A percentile compares a stretch with the other conserved stretches of the same genome.
These are phyloP conservation scores for Aspergillus sp. DNA, from an alignment of 2,329 filamentous ascomycete species.

Conservation along the genomic window DNA sequence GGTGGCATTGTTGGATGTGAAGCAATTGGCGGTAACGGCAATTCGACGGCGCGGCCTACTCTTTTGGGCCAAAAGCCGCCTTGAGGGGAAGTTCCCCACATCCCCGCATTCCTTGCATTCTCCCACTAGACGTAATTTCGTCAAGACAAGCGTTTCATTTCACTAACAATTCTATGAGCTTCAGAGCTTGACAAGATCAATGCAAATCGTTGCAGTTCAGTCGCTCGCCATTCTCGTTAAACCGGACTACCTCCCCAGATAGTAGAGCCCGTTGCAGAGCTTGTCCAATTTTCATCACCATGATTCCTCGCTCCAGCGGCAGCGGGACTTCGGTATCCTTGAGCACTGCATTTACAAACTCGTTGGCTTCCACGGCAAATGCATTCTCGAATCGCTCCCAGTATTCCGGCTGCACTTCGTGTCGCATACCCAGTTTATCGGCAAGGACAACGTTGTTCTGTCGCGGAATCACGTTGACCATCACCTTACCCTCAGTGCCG, in stretches of 20 bases:
- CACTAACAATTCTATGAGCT: not conserved
- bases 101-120: not conserved
- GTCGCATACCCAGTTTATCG: conserved; percentile 35
- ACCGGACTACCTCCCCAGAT: conserved; percentile 20
- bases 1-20: not conserved
- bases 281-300: conserved; percentile 41
- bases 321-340: conserved; percentile 40
- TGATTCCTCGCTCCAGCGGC: conserved; percentile 36
- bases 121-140: not conserved
- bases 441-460: conserved; percentile 37
- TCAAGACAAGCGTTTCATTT: not conserved
- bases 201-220: not conserved
- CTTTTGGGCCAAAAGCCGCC: not conserved
- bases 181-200: not conserved
- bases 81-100: not conserved
- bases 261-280: conserved; percentile 25
- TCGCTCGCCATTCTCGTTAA: conserved; percentile 39
- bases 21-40: not conserved
- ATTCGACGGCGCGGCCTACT: not conserved
- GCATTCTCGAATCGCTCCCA: conserved; percentile 44
- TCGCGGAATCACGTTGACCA: conserved; percentile 24
- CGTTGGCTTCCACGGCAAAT: conserved; percentile 44
- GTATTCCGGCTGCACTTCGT: conserved; percentile 42
- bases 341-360: conserved; percentile 41
- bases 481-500: conserved; percentile 23